These are phyloP conservation scores for Populus nigra DNA, from an alignment of 345 rosid species.

Conservation along the genomic window DNA sequence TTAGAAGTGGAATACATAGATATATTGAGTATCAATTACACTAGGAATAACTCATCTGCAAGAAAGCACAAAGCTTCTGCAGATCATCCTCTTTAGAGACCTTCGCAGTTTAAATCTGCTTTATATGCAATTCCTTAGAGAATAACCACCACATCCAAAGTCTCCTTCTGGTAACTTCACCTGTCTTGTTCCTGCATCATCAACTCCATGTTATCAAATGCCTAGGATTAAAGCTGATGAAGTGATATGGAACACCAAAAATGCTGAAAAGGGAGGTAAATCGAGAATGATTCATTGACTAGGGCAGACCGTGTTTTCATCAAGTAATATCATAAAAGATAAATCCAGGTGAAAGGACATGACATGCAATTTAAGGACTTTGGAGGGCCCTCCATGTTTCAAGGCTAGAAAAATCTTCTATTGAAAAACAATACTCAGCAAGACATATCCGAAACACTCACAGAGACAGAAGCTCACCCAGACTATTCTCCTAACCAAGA, in stretches of 20 bases:
- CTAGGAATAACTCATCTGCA: background rate
- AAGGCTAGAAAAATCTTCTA: background rate
- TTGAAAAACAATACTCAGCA: background rate
- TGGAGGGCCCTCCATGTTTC: background rate
- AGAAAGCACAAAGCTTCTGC: background rate
- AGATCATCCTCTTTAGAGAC: slow-evolving; percentile 1
- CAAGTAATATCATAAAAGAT: background rate
- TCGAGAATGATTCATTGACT: background rate
- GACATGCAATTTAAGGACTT: background rate
- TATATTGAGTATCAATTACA: slow-evolving; percentile 1
- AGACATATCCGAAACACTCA: background rate
- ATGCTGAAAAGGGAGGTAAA: background rate
- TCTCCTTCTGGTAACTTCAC: slow-evolving; percentile 41
- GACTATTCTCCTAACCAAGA: background rate
- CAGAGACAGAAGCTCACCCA: background rate
- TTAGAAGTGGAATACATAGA: background rate
- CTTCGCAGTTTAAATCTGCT: slow-evolving; percentile 12
- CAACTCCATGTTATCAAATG: slow-evolving; percentile 14
- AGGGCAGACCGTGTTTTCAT: background rate
- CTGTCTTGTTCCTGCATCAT: slow-evolving; percentile 49
- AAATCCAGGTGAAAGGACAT: background rate
- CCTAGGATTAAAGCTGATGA: background rate
- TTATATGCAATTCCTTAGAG: slow-evolving; percentile 49
- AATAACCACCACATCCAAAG: slow-evolving; percentile 41
- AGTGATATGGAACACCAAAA: background rate